Evolutionary conservation across 1,284 basidiomycete genomes (phyloP), one percentile per base, ranked within the genome.

Genomic region (Puccinia polysora): DNA sequence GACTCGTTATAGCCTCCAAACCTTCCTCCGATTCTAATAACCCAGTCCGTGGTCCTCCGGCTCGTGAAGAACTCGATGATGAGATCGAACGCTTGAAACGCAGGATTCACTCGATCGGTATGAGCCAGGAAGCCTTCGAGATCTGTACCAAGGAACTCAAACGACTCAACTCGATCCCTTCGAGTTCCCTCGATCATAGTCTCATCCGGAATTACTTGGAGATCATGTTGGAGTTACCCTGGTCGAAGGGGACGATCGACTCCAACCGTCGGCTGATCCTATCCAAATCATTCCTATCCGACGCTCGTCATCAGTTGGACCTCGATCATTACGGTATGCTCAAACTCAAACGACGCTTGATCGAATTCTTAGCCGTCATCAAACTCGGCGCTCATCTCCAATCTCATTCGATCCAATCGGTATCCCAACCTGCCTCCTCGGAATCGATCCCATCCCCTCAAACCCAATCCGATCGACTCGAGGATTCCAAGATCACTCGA

Each of bases 321-420:
- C 78, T 80, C 18, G 81, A 82, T 67, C 81, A 82, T 74, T 82
- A 79, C 63, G 81, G 81, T 12, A 75, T 82, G 15, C 80, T 81
- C 23, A 81, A 81, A 74, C 78, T 82, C 75, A 82, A 82, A 77
- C 80, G 80, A 74, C 79, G 81, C 15, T 75, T 82, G 23, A 77
- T 82, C 55, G 81, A 82, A 73, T 82, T 81, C 73, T 76, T 82
- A 6, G 81, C 81, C 30, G 81, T 82, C 34, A 76, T 81, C 8
- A 78, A 81, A 62, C 77, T 82, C 59, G 80, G 81, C 75, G 77
- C 77, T 58, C 77, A 77, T 62, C 78, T 63, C 2, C 50, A 65
- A 34, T 47, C 36, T 23, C 47, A 20, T 25, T 12, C 18, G 18
- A 65, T 49, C 40, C 23, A 45, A n/a, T n/a, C 10, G 40, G n/a